These are phyloP conservation scores for Shiraia sp. DNA, from an alignment of 2,329 filamentous ascomycete genomes.

Conservation along the genomic window DNA sequence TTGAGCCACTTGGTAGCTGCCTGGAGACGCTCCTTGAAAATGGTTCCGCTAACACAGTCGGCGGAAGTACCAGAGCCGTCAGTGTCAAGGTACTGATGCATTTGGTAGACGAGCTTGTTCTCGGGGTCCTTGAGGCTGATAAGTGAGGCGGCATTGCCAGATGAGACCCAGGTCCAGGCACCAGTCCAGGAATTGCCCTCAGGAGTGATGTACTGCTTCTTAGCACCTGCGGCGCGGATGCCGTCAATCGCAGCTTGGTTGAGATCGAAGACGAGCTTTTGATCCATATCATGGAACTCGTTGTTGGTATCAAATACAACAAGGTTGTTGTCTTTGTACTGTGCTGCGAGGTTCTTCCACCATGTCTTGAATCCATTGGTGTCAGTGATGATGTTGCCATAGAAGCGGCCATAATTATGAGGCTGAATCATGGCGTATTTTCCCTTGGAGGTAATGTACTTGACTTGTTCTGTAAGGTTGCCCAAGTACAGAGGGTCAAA, in stretches of 20 bases:
- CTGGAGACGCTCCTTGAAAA: constrained; percentile 56
- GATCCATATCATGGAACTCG: constrained; percentile 52
- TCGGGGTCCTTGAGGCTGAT: constrained; percentile 55
- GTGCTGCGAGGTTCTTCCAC: constrained; percentile 48
- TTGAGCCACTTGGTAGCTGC: constrained; percentile 59
- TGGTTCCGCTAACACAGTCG: constrained; percentile 57
- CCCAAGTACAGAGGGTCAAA: constrained; percentile 50
- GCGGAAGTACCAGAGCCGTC: constrained; percentile 58
- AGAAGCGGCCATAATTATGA: constrained; percentile 58
- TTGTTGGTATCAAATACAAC: constrained; percentile 56
- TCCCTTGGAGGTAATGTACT: constrained; percentile 54
- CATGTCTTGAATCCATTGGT: constrained; percentile 48
- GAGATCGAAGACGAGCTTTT: constrained; percentile 49
- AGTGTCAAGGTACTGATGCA: constrained; percentile 65
- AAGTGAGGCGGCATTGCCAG: constrained; percentile 51
- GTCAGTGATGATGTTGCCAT: constrained; percentile 51
- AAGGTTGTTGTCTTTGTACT: constrained; percentile 47
- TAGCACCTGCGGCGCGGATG: constrained; percentile 50
- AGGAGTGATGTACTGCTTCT: constrained; percentile 62
- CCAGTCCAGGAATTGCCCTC: constrained; percentile 58
- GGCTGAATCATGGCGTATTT: constrained; percentile 54
- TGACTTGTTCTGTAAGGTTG: constrained; percentile 49
- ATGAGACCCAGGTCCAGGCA: constrained; percentile 55
- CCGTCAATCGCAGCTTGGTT: constrained; percentile 54
- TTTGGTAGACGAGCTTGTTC: constrained; percentile 62